Evolutionary conservation across 768 basidiomycete genomes (phyloP), one percentile per base, ranked within the genome.

Genomic region (Mycena epipterygia): DNA sequence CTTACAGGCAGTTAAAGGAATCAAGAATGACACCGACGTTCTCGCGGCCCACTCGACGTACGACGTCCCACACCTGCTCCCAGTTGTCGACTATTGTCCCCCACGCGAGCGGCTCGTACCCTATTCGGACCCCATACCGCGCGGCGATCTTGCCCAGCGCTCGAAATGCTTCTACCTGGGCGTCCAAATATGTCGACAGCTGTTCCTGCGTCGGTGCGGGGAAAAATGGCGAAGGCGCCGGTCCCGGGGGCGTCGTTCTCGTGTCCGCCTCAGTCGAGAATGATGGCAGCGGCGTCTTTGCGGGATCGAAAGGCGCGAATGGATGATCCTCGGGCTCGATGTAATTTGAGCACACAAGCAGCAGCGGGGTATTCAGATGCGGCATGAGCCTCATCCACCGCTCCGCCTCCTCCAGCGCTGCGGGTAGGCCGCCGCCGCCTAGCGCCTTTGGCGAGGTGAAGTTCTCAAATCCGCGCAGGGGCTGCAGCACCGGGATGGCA

Each of bases 11-110:
- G 68, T 83, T 83, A 75, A 83, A 84, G 21, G 79, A 80, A 71
- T 82, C 83, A 59, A 83, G 68, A 51, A 81, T 78, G 56, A 84
- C 58, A 8, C 84, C 84, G 41, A 84, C 75, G 68, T 84, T 84
- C n/a, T 76, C 75, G 35, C 77, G 74, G 66, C 81, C 74, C 16
- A 78, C 81, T 5, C 61, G 57, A 59, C 77, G 75, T 5, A 84
- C 80, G 27, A 82, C 80, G 21, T 80, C 75, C 80, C 81, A 84
- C 5, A 80, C 82, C 48, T 82, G 76, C 62, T 80, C 76, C 83
- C 84, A 84, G 30, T 75, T 76, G 55, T 80, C 75, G 56, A 80
- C 72, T 21, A 76, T 70, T 42, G 80, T 78, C 65, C 83, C 80
- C 83, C 81, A 76, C 19, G 79, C 76, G 68, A 84, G 73, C 14